Percentiles rank a stretch among this genome's conserved stretches.
phyloP scores from a whole-genome alignment of 2,329 filamentous ascomycete genomes.

The Grosmannia penicillata region DNA sequence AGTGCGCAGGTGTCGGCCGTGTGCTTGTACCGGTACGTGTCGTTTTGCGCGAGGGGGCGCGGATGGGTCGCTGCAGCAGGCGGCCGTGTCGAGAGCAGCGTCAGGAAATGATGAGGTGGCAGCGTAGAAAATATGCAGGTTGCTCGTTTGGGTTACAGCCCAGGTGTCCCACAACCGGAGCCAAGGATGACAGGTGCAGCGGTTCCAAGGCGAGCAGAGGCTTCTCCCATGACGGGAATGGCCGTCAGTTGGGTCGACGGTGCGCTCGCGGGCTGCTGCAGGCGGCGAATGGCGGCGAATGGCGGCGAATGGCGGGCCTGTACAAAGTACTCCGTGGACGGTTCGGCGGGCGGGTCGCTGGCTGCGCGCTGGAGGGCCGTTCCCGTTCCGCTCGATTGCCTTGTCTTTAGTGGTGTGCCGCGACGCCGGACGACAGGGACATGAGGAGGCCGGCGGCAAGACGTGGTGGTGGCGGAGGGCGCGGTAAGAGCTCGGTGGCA shows the following conservation, averaged over 20 bases:
- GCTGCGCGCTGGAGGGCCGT: no score
- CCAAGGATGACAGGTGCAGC: slow-evolving; percentile 8
- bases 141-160: slow-evolving; percentile 10
- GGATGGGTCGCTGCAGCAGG: slow-evolving; percentile 5
- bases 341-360: no score
- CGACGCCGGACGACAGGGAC: no score
- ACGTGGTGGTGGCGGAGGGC: no score
- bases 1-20: not conserved
- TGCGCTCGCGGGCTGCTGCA: no score
- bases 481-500: no score
- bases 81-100: not conserved
- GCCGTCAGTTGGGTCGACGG: not conserved
- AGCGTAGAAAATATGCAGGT: slow-evolving; percentile 9
- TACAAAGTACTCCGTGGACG: no score
- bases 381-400: no score
- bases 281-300: no score
- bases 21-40: slow-evolving; percentile 9
- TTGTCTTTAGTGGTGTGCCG: no score
- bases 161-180: slow-evolving; percentile 8
- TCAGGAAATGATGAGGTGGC: slow-evolving; percentile 6
- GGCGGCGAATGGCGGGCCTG: no score
- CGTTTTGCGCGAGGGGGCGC: slow-evolving; percentile 6
- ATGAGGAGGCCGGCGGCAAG: no score
- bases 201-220: slow-evolving; percentile 3
- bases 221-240: slow-evolving; percentile 7